Conservation (phyloP, 2,329 filamentous ascomycete species). For the Rutstroemia sp. region DNA sequence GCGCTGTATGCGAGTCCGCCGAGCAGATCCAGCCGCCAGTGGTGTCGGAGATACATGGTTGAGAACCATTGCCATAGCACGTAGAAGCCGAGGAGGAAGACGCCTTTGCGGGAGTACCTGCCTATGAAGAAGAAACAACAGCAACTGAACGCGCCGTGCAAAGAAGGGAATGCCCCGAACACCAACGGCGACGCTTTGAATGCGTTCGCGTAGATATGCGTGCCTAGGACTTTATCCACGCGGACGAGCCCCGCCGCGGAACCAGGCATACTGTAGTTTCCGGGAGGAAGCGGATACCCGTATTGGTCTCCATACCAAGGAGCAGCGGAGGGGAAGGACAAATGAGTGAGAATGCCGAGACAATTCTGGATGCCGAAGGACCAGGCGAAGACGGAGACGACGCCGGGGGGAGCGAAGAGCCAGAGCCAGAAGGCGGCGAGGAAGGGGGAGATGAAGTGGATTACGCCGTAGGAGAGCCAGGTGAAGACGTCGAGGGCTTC, state of each 20-base stretch:
- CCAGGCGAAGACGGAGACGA: slow-evolving; percentile 74
- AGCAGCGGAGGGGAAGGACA: slow-evolving; percentile 83
- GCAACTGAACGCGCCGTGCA: slow-evolving; percentile 91
- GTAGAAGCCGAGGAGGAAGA: slow-evolving; percentile 65
- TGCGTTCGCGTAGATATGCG: slow-evolving; percentile 84
- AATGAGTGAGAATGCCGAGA: slow-evolving; percentile 75
- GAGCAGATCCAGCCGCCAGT: slow-evolving; percentile 88
- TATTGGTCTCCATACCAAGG: slow-evolving; percentile 95
- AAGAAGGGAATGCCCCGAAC: slow-evolving; percentile 86
- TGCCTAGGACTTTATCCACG: slow-evolving; percentile 77
- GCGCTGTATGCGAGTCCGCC: slow-evolving; percentile 73
- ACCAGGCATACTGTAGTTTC: slow-evolving; percentile 83
- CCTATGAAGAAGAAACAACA: slow-evolving; percentile 75
- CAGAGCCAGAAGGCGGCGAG: slow-evolving; percentile 74
- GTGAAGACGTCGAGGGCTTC: slow-evolving; percentile 23
- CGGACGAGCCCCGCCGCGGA: slow-evolving; percentile 82
- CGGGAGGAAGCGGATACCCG: slow-evolving; percentile 64
- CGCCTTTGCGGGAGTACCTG: slow-evolving; percentile 40
- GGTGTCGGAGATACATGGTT: slow-evolving; percentile 93
- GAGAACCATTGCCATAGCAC: slow-evolving; percentile 93
- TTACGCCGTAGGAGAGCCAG: slow-evolving; percentile 90
- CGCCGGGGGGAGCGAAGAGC: slow-evolving; percentile 78
- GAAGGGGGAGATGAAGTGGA: slow-evolving; percentile 79
- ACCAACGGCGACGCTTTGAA: slow-evolving; percentile 86
- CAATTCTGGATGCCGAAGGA: slow-evolving; percentile 91